These are phyloP conservation scores for Neurospora terricola DNA, from an alignment of 495 filamentous ascomycete genomes.

Conservation along the genomic window DNA sequence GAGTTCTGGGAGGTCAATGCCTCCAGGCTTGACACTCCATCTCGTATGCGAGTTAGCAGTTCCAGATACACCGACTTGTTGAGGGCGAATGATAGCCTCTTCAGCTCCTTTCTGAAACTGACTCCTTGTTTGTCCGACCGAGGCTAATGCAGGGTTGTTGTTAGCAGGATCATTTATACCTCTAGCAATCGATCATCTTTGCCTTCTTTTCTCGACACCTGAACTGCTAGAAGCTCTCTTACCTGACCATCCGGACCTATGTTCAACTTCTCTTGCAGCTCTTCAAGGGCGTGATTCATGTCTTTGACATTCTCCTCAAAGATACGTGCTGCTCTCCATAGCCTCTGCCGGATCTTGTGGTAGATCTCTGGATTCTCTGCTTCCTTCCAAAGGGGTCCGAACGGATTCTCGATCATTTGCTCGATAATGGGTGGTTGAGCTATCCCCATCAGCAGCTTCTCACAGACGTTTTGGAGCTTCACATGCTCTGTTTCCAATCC, in stretches of 20 bases:
- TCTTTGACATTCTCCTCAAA: slow-evolving; percentile 15
- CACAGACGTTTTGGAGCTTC: slow-evolving; percentile 23
- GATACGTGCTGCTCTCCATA: slow-evolving; percentile 9
- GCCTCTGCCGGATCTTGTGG: slow-evolving; percentile 6
- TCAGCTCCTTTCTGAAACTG: slow-evolving; percentile 6
- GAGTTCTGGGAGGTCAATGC: slow-evolving; percentile 21
- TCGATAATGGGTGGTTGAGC: slow-evolving; percentile 13
- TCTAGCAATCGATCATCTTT: no score
- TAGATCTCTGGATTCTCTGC: not conserved
- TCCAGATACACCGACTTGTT: slow-evolving; percentile 17
- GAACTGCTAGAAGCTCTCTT: not conserved
- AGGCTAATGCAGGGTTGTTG: not conserved
- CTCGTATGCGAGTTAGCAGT: slow-evolving; percentile 19
- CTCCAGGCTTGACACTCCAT: slow-evolving; percentile 25
- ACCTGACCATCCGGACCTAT: slow-evolving; percentile 10
- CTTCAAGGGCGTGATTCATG: slow-evolving; percentile 11
- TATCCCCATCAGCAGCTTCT: slow-evolving; percentile 21
- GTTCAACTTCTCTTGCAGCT: slow-evolving; percentile 13
- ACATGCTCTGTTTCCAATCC: slow-evolving; percentile 23
- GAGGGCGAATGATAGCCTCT: slow-evolving; percentile 24
- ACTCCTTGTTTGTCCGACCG: not conserved
- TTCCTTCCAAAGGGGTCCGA: slow-evolving; percentile 11
- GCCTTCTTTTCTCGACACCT: no score
- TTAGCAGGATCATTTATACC: not conserved
- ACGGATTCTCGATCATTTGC: slow-evolving; percentile 17